phyloP scores from a whole-genome alignment of 1,284 basidiomycete genomes.

The Trichosporon ovoides region DNA sequence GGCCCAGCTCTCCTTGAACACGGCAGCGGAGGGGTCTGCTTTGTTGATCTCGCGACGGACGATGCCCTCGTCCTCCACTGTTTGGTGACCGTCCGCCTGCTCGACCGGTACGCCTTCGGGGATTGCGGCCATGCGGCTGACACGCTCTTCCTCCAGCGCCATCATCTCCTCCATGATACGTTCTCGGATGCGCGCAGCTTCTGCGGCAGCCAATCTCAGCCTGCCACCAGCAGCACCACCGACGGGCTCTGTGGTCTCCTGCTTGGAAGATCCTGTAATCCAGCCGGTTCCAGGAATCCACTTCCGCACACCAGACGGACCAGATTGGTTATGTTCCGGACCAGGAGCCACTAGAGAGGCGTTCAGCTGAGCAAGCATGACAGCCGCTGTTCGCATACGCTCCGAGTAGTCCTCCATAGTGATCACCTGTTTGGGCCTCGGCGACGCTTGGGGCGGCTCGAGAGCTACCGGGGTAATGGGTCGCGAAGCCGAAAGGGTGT shows the following conservation, averaged over 20 bases:
- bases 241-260: background rate
- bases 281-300: conserved; percentile 66
- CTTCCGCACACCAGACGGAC: conserved; percentile 46
- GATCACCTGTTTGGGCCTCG: conserved; percentile 40
- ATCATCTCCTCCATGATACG: conserved; percentile 99
- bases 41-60: conserved; percentile 91
- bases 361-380: conserved; percentile 97
- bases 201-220: conserved; percentile 65
- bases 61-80: conserved; percentile 81
- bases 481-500: background rate
- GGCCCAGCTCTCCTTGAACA: conserved; percentile 93
- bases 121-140: conserved; percentile 83
- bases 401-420: conserved; percentile 92
- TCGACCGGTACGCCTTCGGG: conserved; percentile 57
- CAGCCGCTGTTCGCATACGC: conserved; percentile 94
- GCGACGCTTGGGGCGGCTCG: conserved; percentile 1
- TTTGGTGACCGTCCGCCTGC: conserved; percentile 51
- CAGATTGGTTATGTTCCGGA: conserved; percentile 37
- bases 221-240: conserved; percentile 47
- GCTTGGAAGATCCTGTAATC: conserved; percentile 49
- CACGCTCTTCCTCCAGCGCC: conserved; percentile 89
- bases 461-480: conserved; percentile 6
- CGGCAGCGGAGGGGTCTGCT: conserved; percentile 84
- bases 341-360: conserved; percentile 61
- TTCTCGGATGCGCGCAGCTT: conserved; percentile 84